phyloP scores from a whole-genome alignment of 1,284 basidiomycete genomes.

The Athelia psychrophila region DNA sequence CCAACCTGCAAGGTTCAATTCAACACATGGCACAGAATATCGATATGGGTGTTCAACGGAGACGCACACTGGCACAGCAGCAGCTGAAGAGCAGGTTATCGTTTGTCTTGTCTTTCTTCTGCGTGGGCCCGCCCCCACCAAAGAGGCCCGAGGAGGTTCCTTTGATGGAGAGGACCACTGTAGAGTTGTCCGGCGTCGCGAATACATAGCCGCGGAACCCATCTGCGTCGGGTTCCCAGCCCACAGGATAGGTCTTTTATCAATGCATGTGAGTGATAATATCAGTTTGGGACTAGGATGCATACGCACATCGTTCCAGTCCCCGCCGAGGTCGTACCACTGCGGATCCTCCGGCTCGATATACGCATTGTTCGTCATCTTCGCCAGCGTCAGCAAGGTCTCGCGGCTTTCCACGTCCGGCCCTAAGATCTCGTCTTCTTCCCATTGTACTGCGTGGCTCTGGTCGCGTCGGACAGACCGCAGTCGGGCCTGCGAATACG shows the following conservation, averaged over 20 bases:
- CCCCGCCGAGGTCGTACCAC: conserved; percentile 76
- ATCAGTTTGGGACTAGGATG: background rate
- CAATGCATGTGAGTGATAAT: background rate
- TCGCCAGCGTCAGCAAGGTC: conserved; percentile 82
- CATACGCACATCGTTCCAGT: conserved; percentile 62
- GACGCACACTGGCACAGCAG: conserved; percentile 83
- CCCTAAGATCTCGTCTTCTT: conserved; percentile 53
- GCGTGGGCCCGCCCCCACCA: conserved; percentile 82
- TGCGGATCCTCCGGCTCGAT: conserved; percentile 51
- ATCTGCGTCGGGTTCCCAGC: conserved; percentile 88
- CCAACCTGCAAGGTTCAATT: conserved; percentile 36
- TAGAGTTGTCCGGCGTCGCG: conserved; percentile 78
- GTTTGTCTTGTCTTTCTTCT: conserved; percentile 90
- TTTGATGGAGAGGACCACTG: conserved; percentile 90
- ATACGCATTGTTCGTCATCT: conserved; percentile 96
- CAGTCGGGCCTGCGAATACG: conserved; percentile 45
- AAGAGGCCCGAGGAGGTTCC: conserved; percentile 85
- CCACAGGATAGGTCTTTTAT: conserved; percentile 78
- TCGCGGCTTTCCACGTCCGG: conserved; percentile 79
- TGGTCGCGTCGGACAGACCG: conserved; percentile 49
- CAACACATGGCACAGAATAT: background rate
- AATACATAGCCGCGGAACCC: conserved; percentile 93
- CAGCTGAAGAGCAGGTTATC: conserved; percentile 98
- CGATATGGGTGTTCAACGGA: background rate
- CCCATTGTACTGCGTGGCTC: conserved; percentile 52